Evolutionary conservation across 1,284 basidiomycete species (phyloP), one percentile per base, ranked within the genome.

Genomic region (Tilletia setariae): DNA sequence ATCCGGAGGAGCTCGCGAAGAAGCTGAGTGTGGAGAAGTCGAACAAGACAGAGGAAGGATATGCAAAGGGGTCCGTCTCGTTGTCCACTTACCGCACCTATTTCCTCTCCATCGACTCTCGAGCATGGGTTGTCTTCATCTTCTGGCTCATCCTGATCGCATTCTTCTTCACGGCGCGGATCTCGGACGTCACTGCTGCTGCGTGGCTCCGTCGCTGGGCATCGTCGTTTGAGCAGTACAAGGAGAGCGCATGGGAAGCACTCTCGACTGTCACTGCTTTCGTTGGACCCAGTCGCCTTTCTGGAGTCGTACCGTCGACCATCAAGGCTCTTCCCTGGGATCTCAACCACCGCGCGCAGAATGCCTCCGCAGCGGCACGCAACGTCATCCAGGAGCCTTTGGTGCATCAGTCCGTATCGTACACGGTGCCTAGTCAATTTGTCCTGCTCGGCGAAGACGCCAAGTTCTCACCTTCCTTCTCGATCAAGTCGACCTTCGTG

Each of bases 141-240:
- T 69, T 77, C n/a, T 82, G 80, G 80, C 43, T 67, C 42, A 64
- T 69, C 53, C 68, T 78, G 1, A 25, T 79, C 35, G 44, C 71
- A 28, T 65, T 79, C 42, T 82, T 79, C 72, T 62, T 79, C 11
- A 64, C 69, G 1, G 74, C 75, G 44, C 72, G 79, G 32, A 43
- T 63, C 19, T 70, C 74, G 35, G 79, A 82, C 47, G 74, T 82
- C 43, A 69, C 71, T 19, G 74, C 72, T 3, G 75, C 78, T 15
- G 78, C 78, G 0, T 81, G 79, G 80, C 71, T 82, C n/a, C 75
- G 77, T 53, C 63, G 70, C 61, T 82, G 80, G 80, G 80, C 80
- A 19, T 67, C 68, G 9, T 77, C 78, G 42, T 79, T 80, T 61
- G 69, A 67, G 30, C 56, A 61, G 56, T 61, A 61, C 13, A 35